Evolutionary conservation across 1,284 basidiomycete genomes (phyloP).

Genomic region (Cronartium quercuum): DNA sequence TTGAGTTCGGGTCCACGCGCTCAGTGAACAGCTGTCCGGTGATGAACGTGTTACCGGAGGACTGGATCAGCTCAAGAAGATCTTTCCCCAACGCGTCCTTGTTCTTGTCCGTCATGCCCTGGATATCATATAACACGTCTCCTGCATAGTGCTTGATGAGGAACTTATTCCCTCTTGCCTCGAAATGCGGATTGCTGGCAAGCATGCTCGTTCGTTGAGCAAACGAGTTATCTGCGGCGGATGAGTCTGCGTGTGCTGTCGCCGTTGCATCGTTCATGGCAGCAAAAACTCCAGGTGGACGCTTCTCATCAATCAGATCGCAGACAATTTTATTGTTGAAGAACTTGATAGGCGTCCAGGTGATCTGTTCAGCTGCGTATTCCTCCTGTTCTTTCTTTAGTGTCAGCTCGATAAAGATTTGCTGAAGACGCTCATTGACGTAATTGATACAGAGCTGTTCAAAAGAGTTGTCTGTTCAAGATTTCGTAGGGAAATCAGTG

Average conservation of each 20-base stretch:
- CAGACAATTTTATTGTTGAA: constrained; percentile 95
- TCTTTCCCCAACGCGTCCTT: constrained; percentile 96
- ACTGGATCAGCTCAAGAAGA: constrained; percentile 77
- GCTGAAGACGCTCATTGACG: constrained; percentile 89
- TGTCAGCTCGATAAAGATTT: constrained; percentile 98
- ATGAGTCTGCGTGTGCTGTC: constrained; percentile 93
- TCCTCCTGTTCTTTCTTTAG: constrained; percentile 99
- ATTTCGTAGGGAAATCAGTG: neutral
- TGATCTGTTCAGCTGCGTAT: constrained; percentile 95
- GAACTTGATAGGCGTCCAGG: constrained; percentile 98
- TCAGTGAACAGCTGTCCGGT: constrained; percentile 80
- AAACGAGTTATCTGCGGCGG: constrained; percentile 95
- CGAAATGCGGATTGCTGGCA: constrained; percentile 72
- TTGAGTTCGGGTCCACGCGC: constrained; percentile 88
- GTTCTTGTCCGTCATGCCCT: constrained; percentile 99
- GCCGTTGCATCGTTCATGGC: constrained; percentile 97
- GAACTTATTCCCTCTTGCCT: constrained; percentile 82
- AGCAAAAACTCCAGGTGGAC: constrained; percentile 95
- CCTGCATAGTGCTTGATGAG: constrained; percentile 92
- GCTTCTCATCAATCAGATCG: constrained; percentile 91
- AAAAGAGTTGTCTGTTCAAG: constrained; percentile 76
- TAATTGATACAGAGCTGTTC: constrained; percentile 99
- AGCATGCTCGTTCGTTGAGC: constrained; percentile 72
- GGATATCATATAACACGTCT: constrained; percentile 95
- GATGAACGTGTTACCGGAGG: constrained; percentile 74